phyloP scores from a whole-genome alignment of 495 filamentous ascomycete genomes.

The Haplographium delicatum region DNA sequence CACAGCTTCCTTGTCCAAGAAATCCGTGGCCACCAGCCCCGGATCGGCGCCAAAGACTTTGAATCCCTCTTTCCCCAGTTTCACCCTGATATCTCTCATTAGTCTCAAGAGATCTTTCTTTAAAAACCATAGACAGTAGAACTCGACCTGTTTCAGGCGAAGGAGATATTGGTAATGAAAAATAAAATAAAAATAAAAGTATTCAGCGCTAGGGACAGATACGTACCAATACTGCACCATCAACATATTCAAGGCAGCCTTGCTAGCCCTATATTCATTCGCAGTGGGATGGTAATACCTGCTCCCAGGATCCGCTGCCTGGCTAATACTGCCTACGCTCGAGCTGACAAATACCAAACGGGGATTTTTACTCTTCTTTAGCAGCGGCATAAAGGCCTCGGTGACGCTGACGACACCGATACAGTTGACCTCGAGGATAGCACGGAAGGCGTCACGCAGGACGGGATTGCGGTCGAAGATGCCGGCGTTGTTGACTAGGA shows the following conservation, averaged over 20 bases:
- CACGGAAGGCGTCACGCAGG: neutral
- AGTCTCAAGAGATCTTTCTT: too few species aligned
- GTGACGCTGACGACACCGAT: conserved; percentile 31
- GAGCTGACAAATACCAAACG: conserved; percentile 33
- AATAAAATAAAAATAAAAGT: neutral
- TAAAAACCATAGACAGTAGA: too few species aligned
- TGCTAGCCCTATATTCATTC: conserved; percentile 24
- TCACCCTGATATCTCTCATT: too few species aligned
- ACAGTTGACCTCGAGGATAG: conserved; percentile 29
- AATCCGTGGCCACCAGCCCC: conserved; percentile 37
- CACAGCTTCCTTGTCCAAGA: conserved; percentile 36
- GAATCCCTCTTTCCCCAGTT: conserved; percentile 38
- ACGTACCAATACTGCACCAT: conserved; percentile 14
- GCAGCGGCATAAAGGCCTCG: conserved; percentile 37
- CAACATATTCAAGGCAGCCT: conserved; percentile 25
- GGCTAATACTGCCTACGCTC: conserved; percentile 31
- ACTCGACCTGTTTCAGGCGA: too few species aligned
- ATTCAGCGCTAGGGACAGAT: too few species aligned
- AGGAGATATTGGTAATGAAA: neutral
- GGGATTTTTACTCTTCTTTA: conserved; percentile 26
- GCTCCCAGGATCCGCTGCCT: conserved; percentile 18
- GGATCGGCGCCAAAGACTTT: conserved; percentile 43
- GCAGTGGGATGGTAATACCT: conserved; percentile 4
- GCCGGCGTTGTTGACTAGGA: conserved; percentile 57
- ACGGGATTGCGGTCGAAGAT: conserved; percentile 29